Conservation (phyloP, 495 filamentous ascomycete species). For the Aspergillus cavernicola region DNA sequence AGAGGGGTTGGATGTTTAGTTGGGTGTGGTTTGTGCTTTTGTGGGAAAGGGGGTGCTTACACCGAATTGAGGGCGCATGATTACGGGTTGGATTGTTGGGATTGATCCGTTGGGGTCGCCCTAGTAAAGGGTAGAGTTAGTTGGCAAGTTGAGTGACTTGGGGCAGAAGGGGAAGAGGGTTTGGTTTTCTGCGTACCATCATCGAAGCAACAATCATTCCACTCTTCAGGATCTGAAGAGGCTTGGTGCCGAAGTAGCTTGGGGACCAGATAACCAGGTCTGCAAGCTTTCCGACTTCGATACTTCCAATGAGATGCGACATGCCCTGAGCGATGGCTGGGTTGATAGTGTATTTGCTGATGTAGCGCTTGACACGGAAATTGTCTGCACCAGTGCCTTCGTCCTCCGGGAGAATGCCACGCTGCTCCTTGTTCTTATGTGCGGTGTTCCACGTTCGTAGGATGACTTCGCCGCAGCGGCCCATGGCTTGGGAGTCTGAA, state of each 20-base stretch:
- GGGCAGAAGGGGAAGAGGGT: not conserved
- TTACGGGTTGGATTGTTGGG: constrained; percentile 82
- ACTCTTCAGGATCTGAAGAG: constrained; percentile 77
- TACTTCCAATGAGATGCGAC: constrained; percentile 79
- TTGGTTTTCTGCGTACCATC: constrained; percentile 58
- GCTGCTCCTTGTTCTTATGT: constrained; percentile 93
- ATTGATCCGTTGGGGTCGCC: constrained; percentile 94
- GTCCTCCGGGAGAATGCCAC: constrained; percentile 74
- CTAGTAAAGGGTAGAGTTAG: constrained; percentile 46
- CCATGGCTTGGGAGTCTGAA: constrained; percentile 96
- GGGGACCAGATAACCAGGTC: constrained; percentile 90
- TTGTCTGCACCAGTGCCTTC: constrained; percentile 83
- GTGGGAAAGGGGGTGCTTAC: constrained; percentile 30
- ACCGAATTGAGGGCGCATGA: constrained; percentile 86
- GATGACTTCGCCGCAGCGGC: constrained; percentile 92
- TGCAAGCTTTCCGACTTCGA: constrained; percentile 88
- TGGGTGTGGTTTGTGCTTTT: not conserved
- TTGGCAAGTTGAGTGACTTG: too few species aligned
- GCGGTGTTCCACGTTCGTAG: constrained; percentile 96
- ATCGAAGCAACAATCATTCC: constrained; percentile 82
- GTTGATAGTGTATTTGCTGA: constrained; percentile 98
- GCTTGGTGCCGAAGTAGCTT: constrained; percentile 85
- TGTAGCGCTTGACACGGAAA: constrained; percentile 87
- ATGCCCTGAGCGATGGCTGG: constrained; percentile 93
- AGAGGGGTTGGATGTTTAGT: not conserved